Base-by-base conservation (phyloP, 1,139 yeast genomes). In the Trichomonascaceae sp. region DNA sequence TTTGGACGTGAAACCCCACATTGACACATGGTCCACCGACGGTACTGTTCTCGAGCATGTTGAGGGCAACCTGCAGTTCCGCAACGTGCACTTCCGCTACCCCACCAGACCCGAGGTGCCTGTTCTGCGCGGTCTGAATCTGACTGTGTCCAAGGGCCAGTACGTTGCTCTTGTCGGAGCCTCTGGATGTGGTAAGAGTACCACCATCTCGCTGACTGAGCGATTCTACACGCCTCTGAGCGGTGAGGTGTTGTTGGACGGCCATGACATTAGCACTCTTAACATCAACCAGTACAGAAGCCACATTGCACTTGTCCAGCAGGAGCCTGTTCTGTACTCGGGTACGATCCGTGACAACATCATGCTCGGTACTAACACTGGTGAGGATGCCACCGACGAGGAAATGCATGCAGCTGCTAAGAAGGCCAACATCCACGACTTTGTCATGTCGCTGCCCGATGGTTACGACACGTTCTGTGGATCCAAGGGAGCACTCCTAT, bases 91-190 rank as follows among this genome's bases (percentile, higher is more conserved):
- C 5, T 87, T 87, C 61, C 59, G 74, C 20, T 87, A 87, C 56
- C 96, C 96, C 22, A 80, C 94, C 2, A 69, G 97, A 42, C 76
- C 82, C 2, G 69, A 77, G 39, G 69, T 76, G 27, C 65, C 69
- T n/a, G 78, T 87, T 9, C 75, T 87, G 51, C 66, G 73, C 23
- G 70, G 78, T 8, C 52, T 85, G 34, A 69, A 74, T 42, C 65
- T 87, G 43, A 69, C 63, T 20, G 75, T 87, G 37, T 69, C 73
- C 37, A 66, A 74, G 32, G 96, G 96, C 2, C 85, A 92, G 39
- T 82, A 81, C 48, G 82, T 84, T 23, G 93, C 97, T 46, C 69
- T 87, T 41, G 97, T 87, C 3, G 98, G 97, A 0, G 92, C 96
- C 1, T 82, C 94, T 3, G 97, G 97, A 4, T 74, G 93, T 47